These are phyloP conservation scores for Pseudogymnoascus sp. DNA, from an alignment of 2,329 filamentous ascomycete species.

Conservation along the genomic window DNA sequence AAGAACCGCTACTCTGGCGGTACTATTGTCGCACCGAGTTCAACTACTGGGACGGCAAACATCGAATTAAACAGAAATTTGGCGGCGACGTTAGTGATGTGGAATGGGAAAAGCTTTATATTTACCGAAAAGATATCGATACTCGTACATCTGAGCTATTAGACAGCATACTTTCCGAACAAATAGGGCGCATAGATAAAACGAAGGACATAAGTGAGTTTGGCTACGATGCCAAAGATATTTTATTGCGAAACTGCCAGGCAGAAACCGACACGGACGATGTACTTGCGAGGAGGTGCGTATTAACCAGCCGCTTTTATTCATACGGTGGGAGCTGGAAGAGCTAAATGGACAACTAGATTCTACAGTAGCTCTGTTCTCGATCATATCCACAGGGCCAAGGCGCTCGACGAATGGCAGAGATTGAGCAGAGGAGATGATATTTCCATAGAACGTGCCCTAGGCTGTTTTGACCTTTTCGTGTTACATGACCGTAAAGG, in stretches of 20 bases:
- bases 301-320: neutral
- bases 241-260: constrained; percentile 58
- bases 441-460: constrained; percentile 59
- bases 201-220: constrained; percentile 61
- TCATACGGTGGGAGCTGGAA: constrained; percentile 10
- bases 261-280: constrained; percentile 53
- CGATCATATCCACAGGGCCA: constrained; percentile 69
- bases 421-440: constrained; percentile 41
- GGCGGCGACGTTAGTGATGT: constrained; percentile 43
- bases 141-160: constrained; percentile 44
- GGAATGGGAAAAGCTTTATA: constrained; percentile 67
- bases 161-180: constrained; percentile 60
- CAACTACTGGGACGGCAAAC: constrained; percentile 63
- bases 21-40: constrained; percentile 62
- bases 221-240: constrained; percentile 86
- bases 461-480: constrained; percentile 86
- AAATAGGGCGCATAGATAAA: constrained; percentile 59
- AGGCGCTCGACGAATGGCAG: constrained; percentile 72
- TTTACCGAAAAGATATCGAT: constrained; percentile 46
- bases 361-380: constrained; percentile 70
- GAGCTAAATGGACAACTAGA: constrained; percentile 33
- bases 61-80: constrained; percentile 52
- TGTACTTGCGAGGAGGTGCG: constrained; percentile 62
- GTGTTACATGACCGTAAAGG: constrained; percentile 62
- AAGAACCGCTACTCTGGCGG: constrained; percentile 72